These are phyloP conservation scores for Talaromyces sp. DNA, from an alignment of 2,329 filamentous ascomycete genomes.

Conservation along the genomic window DNA sequence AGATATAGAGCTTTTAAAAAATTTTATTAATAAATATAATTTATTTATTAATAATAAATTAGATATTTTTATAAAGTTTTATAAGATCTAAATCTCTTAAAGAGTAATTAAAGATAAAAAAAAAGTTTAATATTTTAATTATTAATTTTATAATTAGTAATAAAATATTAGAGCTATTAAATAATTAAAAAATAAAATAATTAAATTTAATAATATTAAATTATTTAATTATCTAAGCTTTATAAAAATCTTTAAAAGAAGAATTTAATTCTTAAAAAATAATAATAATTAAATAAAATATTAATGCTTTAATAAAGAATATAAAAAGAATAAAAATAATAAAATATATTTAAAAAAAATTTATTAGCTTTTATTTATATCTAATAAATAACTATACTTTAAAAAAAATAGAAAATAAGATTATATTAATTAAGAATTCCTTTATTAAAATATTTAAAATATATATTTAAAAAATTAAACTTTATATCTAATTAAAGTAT, in stretches of 20 bases:
- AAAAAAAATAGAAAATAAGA: not conserved
- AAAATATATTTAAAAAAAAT: not conserved
- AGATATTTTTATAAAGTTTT: not conserved
- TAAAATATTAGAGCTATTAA: not conserved
- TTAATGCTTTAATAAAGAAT: no score
- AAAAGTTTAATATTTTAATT: not conserved
- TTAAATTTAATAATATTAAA: no score
- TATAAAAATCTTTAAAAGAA: not conserved
- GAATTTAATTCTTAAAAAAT: not conserved
- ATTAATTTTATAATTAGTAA: not conserved
- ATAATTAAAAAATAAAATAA: not conserved
- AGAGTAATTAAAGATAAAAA: not conserved
- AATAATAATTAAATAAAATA: no score
- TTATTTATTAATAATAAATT: no score
- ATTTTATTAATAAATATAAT: not conserved
- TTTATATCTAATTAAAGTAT: not conserved
- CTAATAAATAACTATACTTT: not conserved
- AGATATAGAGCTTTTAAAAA: not conserved
- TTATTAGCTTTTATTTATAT: not conserved
- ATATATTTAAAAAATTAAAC: not conserved
- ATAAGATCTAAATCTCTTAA: not conserved
- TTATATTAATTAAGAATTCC: not conserved
- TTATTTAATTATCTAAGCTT: not conserved
- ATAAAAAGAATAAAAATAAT: no score
- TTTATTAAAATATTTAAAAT: not conserved